These are phyloP conservation scores for Fagopyrum tataricum DNA, from an alignment of 148 eudicot genomes.

Conservation along the genomic window DNA sequence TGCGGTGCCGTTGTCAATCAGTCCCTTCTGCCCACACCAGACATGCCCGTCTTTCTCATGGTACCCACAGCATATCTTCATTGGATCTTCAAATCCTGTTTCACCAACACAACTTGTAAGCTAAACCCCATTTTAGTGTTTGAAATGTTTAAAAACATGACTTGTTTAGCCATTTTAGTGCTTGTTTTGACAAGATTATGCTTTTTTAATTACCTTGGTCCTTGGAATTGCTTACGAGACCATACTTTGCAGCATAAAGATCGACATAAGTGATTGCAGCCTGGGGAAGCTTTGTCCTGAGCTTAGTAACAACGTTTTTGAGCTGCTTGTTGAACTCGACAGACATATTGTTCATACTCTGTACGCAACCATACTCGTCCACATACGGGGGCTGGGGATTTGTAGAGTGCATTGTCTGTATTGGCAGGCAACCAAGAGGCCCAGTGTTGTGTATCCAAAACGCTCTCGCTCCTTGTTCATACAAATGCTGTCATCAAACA, in stretches of 20 bases:
- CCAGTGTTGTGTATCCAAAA: conserved; percentile 93
- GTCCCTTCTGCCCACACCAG: conserved; percentile 15
- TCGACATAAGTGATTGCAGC: conserved; percentile 73
- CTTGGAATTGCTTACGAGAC: conserved; percentile 48
- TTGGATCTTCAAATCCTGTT: conserved; percentile 28
- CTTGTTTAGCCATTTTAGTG: background rate
- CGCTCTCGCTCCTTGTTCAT: conserved; percentile 54
- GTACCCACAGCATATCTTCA: conserved; percentile 23
- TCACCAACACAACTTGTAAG: background rate
- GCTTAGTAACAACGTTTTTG: conserved; percentile 41
- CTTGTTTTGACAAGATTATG: no score
- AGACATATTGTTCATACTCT: conserved; percentile 51
- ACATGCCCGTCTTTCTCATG: conserved; percentile 12
- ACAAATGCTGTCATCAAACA: conserved; percentile 33
- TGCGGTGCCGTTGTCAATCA: conserved; percentile 12
- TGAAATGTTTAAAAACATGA: no score
- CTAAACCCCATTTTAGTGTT: no score
- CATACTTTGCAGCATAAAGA: conserved; percentile 59
- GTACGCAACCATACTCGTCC: conserved; percentile 60
- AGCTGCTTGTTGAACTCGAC: conserved; percentile 69
- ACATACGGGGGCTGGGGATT: conserved; percentile 35
- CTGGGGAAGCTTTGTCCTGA: conserved; percentile 46
- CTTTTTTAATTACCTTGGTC: conserved; percentile 49
- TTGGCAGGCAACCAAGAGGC: conserved; percentile 79
- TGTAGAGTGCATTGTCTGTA: conserved; percentile 26